phyloP scores from a whole-genome alignment of 495 filamentous ascomycete genomes.

The Cercophora newfieldiana region DNA sequence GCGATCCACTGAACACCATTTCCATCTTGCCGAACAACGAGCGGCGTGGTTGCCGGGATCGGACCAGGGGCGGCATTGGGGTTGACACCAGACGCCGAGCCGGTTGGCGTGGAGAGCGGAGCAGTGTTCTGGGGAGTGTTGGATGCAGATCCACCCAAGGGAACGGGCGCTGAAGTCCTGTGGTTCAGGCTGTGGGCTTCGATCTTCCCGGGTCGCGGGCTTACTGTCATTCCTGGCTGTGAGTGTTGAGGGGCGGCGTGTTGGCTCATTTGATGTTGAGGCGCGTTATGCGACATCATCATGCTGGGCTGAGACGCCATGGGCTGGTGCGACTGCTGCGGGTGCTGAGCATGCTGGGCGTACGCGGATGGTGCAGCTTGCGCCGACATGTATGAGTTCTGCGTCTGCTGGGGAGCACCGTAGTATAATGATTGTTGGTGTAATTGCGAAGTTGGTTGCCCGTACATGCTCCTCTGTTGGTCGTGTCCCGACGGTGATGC shows the following conservation, averaged over 20 bases:
- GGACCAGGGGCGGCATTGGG: conserved; percentile 92
- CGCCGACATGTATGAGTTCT: conserved; percentile 67
- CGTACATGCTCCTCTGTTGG: conserved; percentile 82
- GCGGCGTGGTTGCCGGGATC: conserved; percentile 94
- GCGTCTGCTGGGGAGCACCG: conserved; percentile 52
- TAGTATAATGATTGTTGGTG: conserved; percentile 76
- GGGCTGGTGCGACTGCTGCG: conserved; percentile 65
- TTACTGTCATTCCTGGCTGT: conserved; percentile 57
- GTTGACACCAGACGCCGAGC: conserved; percentile 59
- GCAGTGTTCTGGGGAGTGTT: conserved; percentile 50
- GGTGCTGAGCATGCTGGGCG: conserved; percentile 57
- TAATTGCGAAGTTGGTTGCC: conserved; percentile 73
- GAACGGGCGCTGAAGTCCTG: conserved; percentile 57
- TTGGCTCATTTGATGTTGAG: conserved; percentile 51
- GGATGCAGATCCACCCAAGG: conserved; percentile 46
- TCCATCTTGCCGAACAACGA: conserved; percentile 92
- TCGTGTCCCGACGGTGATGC: conserved; percentile 88
- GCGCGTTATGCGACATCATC: conserved; percentile 59
- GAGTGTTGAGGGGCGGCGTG: conserved; percentile 46
- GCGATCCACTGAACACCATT: conserved; percentile 99
- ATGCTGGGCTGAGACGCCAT: conserved; percentile 55
- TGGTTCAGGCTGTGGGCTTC: conserved; percentile 56
- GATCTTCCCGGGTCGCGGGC: conserved; percentile 62
- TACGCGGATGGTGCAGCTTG: conserved; percentile 74
- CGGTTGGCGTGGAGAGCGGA: conserved; percentile 53